Base-by-base conservation (phyloP, 768 basidiomycete genomes). In the Gymnopilus dilepis region DNA sequence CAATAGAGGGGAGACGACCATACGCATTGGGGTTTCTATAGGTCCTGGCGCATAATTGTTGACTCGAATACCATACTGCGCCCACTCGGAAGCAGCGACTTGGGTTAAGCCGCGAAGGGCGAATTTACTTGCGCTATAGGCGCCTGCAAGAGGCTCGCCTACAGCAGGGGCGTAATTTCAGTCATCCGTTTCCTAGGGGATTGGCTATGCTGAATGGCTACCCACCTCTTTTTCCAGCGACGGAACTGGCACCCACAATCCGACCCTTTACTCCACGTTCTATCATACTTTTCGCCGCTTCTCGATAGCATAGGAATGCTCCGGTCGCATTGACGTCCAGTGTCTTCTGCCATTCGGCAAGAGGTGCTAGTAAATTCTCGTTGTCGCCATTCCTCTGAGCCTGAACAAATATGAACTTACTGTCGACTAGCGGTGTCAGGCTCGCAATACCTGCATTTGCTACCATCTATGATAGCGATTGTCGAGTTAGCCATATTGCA, bases 231-330 rank as follows among this genome's bases (percentile, higher is more conserved):
- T 26, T 52, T 13, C 50, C 50, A 7, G 55, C 38, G 4, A 56
- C 19, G 9, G 55, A 56, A 42, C 40, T 12, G 2, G 55, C 55
- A 1, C 55, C 55, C 12, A 56, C 42, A 19, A 56, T 56, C 17
- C 55, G 37, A 15, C 55, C 55, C 13, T 42, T 31, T 24, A 24
- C 26, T 19, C 40, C 40, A 41, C 42, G 55, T 15, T 43, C 42
- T 24, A 56, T 56, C 55, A 56, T 56, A 12, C 42, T 40, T 30
- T 56, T 31, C 6, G 55, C 55, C 11, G 55, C 55, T 17, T 41
- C 28, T 1, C 42, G 38, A 19, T 42, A 56, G 55, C 55, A 56
- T 15, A 56, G 22, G 30, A 56, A 56, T 2, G 21, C 41, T 11
- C 55, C 55, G 7, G 40, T 40, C 13, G 55, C 19, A 30, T 56